Evolutionary conservation across 2,329 filamentous ascomycete species (phyloP), one percentile per base, ranked within the genome.

Genomic region (Aureobasidium namibiae): DNA sequence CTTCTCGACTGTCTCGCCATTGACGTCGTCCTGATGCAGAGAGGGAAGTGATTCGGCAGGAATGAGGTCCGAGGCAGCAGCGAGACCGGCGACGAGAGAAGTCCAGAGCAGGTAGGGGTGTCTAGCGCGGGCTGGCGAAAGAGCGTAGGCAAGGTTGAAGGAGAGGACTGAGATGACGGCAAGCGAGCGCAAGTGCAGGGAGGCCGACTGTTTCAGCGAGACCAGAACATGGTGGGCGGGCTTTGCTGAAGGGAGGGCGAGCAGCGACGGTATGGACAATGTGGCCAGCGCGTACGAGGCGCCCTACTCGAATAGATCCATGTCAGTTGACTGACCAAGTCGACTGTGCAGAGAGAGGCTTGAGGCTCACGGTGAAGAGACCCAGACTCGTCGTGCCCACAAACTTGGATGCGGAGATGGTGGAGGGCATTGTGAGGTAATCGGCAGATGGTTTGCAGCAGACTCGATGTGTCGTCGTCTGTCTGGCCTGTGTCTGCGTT

Each of bases 101-200:
- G 90, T 90, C 84, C 94, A 96, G 61, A 96, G 74, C 26, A 96
- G 84, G 71, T 96, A 97, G 0, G 92, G 92, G 71, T 97, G 92
- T 70, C 88, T 85, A 65, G 83, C 80, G 59, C 85, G 82, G 26
- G 83, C 80, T 0, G 91, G 88, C 2, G 91, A 92, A 64, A 95
- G 77, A 45, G 81, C 72, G 74, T 87, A 96, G 63, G 91, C 89
- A 64, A 92, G 81, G 65, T 90, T 76, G 68, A 96, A 85, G 31
- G 89, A 84, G 56, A 82, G 77, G 57, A 84, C 82, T 56, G 90
- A 85, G 65, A 95, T 74, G 64, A 83, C 78, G 52, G 87, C 83
- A 54, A 95, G 82, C 33, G 81, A 75, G 59, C 86, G 79, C 61
- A 89, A 78, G 66, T 90, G 88, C 45, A 80, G 79, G 46, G 87